These are phyloP conservation scores for Berberis vulgaris DNA, from an alignment of 164 flowering plant species.

Conservation along the genomic window DNA sequence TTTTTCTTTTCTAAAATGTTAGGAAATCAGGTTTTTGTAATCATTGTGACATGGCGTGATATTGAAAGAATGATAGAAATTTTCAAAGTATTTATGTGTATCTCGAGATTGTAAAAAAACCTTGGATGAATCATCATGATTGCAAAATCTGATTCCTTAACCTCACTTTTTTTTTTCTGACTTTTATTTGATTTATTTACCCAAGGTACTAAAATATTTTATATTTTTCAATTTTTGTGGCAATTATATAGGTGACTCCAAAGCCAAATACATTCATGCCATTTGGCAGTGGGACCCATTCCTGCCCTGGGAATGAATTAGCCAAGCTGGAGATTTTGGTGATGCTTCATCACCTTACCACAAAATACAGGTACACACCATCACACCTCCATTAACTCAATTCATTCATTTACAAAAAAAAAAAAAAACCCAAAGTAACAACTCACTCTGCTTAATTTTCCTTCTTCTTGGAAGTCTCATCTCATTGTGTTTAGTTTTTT, in stretches of 20 bases:
- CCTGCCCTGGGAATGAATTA: constrained; percentile 81
- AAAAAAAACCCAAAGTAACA: no score
- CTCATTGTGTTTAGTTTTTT: background rate
- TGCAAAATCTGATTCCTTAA: no score
- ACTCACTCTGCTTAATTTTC: background rate
- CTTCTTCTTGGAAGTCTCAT: background rate
- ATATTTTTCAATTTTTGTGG: background rate
- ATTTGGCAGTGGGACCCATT: constrained; percentile 67
- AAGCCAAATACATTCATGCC: constrained; percentile 71
- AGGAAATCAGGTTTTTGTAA: background rate
- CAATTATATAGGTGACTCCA: constrained; percentile 43
- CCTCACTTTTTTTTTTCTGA: background rate
- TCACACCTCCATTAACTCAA: background rate
- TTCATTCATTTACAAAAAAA: background rate
- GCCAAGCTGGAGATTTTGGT: constrained; percentile 72
- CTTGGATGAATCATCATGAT: no score
- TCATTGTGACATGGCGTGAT: background rate
- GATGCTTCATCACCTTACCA: constrained; percentile 51
- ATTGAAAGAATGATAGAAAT: no score
- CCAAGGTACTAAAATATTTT: background rate
- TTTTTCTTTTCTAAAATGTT: no score
- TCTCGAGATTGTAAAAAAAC: no score
- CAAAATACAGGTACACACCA: constrained; percentile 21
- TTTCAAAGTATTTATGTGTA: no score
- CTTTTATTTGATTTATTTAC: background rate